phyloP scores from a whole-genome alignment of 2,329 filamentous ascomycete genomes.

The Aspergillus brasiliensis region DNA sequence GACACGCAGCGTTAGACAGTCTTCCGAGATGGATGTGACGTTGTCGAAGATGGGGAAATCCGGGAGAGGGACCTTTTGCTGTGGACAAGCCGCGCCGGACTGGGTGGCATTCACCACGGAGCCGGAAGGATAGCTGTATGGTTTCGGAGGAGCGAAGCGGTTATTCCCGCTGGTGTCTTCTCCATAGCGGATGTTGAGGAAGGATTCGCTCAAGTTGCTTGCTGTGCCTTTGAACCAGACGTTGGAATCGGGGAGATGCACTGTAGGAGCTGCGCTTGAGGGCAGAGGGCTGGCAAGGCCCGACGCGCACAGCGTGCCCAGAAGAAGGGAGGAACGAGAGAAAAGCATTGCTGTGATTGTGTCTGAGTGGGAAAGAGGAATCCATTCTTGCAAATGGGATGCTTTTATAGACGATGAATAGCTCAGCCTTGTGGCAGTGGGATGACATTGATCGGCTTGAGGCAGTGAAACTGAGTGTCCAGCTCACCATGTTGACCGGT shows the following conservation, averaged over 20 bases:
- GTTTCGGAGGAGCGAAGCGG: neutral
- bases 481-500: too few relatives aligned
- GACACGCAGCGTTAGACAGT: neutral
- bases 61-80: neutral
- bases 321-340: neutral
- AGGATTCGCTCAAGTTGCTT: neutral
- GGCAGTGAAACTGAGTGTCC: too few relatives aligned
- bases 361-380: too few relatives aligned
- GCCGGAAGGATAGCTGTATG: neutral
- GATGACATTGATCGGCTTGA: too few relatives aligned
- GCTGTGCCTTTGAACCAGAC: neutral
- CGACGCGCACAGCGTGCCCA: neutral
- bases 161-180: neutral
- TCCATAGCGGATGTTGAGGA: neutral
- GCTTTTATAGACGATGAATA: too few relatives aligned
- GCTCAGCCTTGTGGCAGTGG: too few relatives aligned
- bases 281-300: neutral
- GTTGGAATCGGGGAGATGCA: neutral
- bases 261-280: neutral
- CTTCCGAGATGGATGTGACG: neutral
- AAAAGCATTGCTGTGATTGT: neutral
- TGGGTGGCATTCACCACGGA: neutral
- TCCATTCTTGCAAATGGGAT: too few relatives aligned
- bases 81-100: neutral
- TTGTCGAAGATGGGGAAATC: slow-evolving; percentile 1